Evolutionary conservation across 2,329 filamentous ascomycete genomes (phyloP).

Genomic region (Trichoderma sp.): DNA sequence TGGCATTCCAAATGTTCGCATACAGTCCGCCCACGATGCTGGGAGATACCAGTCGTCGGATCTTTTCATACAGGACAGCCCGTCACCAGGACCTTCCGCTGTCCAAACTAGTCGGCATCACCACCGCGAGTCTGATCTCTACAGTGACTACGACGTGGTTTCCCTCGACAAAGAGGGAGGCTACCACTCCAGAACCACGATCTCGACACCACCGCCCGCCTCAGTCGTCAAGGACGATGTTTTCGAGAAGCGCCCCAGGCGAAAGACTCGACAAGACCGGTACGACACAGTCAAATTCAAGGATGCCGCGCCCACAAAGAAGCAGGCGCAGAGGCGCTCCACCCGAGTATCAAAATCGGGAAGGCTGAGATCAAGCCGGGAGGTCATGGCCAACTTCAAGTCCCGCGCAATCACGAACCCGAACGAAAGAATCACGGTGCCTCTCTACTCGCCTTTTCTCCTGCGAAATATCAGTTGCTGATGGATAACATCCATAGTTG

Average conservation of each 20-base stretch:
- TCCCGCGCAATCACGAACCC: conserved; percentile 55
- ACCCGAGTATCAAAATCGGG: conserved; percentile 34
- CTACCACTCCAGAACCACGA: too few relatives aligned
- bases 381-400: conserved; percentile 58
- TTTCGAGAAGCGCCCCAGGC: conserved; percentile 30
- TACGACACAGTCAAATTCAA: conserved; percentile 29
- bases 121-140: not conserved
- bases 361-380: conserved; percentile 44
- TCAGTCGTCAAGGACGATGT: not conserved
- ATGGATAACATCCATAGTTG: conserved; percentile 34
- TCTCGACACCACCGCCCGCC: not conserved
- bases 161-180: not conserved
- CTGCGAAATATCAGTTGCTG: not conserved
- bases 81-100: not conserved
- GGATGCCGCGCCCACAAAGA: not conserved
- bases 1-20: conserved; percentile 1
- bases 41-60: conserved; percentile 14
- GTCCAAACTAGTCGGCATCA: not conserved
- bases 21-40: not conserved
- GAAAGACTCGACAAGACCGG: conserved; percentile 31
- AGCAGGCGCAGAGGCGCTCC: not conserved
- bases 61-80: conserved; percentile 15
- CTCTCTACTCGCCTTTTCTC: conserved; percentile 6
- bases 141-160: not conserved
- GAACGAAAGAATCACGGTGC: conserved; percentile 42